Base-by-base conservation (phyloP, 2,329 filamentous ascomycete species). In the Cladobotryum mycophilum region DNA sequence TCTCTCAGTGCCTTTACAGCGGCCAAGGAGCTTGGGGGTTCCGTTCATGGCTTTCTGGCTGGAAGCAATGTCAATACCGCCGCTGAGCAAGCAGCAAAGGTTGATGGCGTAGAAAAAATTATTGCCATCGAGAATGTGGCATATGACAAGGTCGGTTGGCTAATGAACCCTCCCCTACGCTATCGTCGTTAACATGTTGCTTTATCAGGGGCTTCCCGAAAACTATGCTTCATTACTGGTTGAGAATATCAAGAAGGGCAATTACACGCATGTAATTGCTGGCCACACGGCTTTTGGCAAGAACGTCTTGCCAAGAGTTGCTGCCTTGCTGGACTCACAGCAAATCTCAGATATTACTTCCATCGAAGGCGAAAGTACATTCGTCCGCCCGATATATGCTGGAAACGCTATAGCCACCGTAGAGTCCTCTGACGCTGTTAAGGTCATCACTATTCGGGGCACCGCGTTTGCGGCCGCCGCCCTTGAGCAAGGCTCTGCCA, bases 371-470 rank as follows among this genome's bases (percentile, higher is more conserved):
- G 91, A 96, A 69, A 91, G 92, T 68, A 96, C 89, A 12, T 99
- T 99, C 64, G 86, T 96, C 49, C 87, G 93, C 51, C 92, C 93
- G 25, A 96, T 99, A 64, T 99, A 99, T 69, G 93, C 93, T 52
- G 93, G 93, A 49, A 99, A 99, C 66, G 93, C 92, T 44, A 96
- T 99, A 64, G 82, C 95, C 35, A 99, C 93, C 9, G 91, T 99
- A 53, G 88, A 97, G 70, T 96, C 90, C 3, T 81, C 81, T 56
- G 93, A 99, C 64, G 67, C 78, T 14, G 81, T 89, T 68, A 99
- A 97, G 73, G 67, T 97, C 48, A 80, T 99, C 62, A 99, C 93
- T 35, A 86, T 97, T 56, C 86, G 93, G 64, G 91, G 90, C 57
- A 97, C 93, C 3, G 88, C 93, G 1, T 99, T 99, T 74, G 79